A percentile compares a stretch with the other conserved stretches of the same genome.
Conservation (phyloP, 305 asterid species). For the Plantago coronopus region DNA sequence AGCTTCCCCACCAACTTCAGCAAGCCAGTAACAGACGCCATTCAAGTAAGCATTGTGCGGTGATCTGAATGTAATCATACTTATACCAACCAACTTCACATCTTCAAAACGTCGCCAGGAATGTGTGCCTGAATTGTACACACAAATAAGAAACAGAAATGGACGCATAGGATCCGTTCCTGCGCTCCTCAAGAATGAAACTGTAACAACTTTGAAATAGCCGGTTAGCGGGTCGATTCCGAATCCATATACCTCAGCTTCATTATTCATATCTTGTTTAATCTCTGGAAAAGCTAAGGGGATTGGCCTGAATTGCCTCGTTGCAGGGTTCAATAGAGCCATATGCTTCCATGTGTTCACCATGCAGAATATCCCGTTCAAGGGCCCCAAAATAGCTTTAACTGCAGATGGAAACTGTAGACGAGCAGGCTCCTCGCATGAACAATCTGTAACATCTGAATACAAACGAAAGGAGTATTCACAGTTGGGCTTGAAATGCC, state of each 20-base stretch:
- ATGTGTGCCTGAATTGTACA: conserved; percentile 31
- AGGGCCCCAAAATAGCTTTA: conserved; percentile 34
- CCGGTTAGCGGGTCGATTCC: conserved; percentile 34
- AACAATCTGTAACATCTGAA: conserved; percentile 20
- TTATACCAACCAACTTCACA: conserved; percentile 25
- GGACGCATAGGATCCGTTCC: conserved; percentile 14
- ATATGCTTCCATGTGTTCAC: conserved; percentile 18
- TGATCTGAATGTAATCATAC: conserved; percentile 27
- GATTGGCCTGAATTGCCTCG: conserved; percentile 36
- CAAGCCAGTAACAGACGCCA: conserved; percentile 35
- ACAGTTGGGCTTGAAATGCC: conserved; percentile 13
- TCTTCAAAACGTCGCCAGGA: conserved; percentile 38
- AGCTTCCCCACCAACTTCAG: conserved; percentile 17
- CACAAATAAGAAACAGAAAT: conserved; percentile 25
- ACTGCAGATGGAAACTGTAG: conserved; percentile 28
- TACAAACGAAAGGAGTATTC: conserved; percentile 24
- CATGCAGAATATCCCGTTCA: conserved; percentile 35
- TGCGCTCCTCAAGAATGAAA: conserved; percentile 25
- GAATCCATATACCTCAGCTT: conserved; percentile 27
- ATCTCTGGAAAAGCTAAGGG: conserved; percentile 18
- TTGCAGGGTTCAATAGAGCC: conserved; percentile 37
- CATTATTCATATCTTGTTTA: conserved; percentile 17
- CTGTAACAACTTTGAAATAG: conserved; percentile 30
- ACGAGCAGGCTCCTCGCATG: conserved; percentile 27
- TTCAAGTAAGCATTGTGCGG: conserved; percentile 31